Conservation (phyloP, 2,329 filamentous ascomycete genomes). For the Aureobasidium sp. region DNA sequence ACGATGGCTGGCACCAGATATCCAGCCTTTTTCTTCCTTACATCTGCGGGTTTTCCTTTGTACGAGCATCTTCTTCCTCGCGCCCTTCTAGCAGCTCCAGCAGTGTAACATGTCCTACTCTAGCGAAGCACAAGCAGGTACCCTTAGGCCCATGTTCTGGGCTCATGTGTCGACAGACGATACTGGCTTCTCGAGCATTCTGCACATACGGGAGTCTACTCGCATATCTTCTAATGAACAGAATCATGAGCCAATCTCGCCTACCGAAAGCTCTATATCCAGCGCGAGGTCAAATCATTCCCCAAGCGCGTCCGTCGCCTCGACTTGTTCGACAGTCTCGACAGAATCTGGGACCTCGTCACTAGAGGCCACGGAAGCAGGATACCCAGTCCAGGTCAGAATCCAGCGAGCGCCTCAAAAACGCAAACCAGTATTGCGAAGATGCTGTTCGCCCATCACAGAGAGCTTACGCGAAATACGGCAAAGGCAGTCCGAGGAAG, state of each 20-base stretch:
- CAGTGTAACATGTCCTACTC: constrained; percentile 4
- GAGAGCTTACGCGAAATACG: constrained; percentile 25
- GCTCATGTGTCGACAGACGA: background rate
- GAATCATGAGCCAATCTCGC: background rate
- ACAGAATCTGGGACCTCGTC: background rate
- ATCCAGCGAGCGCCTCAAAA: background rate
- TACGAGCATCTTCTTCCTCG: background rate
- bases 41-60: background rate
- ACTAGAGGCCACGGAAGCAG: background rate
- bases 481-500: constrained; percentile 25
- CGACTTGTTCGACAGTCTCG: background rate
- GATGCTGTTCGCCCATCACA: constrained; percentile 22
- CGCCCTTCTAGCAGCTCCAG: background rate
- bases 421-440: constrained; percentile 17
- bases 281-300: background rate
- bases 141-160: background rate
- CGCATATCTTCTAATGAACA: background rate
- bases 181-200: background rate
- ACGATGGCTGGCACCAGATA: background rate
- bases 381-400: background rate
- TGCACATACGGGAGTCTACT: background rate
- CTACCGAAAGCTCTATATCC: background rate
- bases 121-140: background rate
- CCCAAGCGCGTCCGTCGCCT: background rate
- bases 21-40: background rate